A percentile compares a stretch with the other conserved stretches of the same genome.
Conservation (phyloP, 2,329 filamentous ascomycete genomes). For the Beauveria rudraprayagi region DNA sequence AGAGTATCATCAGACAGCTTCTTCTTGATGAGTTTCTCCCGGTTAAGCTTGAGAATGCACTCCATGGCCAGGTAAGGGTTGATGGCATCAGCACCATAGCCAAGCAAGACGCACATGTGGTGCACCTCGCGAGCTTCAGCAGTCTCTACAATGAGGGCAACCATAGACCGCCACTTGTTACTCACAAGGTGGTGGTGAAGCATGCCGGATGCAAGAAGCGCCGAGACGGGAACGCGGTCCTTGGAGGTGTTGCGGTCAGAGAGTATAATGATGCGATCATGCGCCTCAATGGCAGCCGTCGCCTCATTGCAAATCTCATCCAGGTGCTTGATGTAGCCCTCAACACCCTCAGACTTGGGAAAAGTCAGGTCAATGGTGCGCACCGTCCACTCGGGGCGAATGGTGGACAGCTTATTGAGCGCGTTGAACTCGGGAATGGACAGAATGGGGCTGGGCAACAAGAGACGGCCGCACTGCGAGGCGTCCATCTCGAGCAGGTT, state of each 20-base stretch:
- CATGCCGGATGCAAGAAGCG: conserved; percentile 82
- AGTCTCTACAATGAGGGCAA: conserved; percentile 81
- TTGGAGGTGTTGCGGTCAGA: conserved; percentile 80
- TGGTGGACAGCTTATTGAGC: conserved; percentile 64
- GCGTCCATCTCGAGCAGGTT: conserved; percentile 92
- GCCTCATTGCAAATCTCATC: conserved; percentile 82
- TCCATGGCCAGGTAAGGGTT: conserved; percentile 95
- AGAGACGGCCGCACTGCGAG: conserved; percentile 76
- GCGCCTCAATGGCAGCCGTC: conserved; percentile 73
- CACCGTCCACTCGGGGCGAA: conserved; percentile 77
- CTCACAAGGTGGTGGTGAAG: conserved; percentile 91
- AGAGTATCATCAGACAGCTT: conserved; percentile 73
- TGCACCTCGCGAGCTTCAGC: conserved; percentile 95
- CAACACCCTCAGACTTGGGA: conserved; percentile 71
- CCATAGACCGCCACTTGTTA: conserved; percentile 91
- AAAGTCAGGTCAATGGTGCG: conserved; percentile 91
- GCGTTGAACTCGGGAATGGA: conserved; percentile 88
- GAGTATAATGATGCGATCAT: conserved; percentile 78
- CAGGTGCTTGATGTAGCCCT: conserved; percentile 79
- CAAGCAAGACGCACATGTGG: conserved; percentile 96
- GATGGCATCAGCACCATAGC: conserved; percentile 89
- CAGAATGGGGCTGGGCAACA: conserved; percentile 81
- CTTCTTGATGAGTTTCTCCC: conserved; percentile 87
- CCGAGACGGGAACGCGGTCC: conserved; percentile 77
- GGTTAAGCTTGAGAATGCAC: conserved; percentile 94